Evolutionary conservation across 306 rosid species (phyloP), one percentile per base, ranked within the genome.

Genomic region (Arachis stenosperma): DNA sequence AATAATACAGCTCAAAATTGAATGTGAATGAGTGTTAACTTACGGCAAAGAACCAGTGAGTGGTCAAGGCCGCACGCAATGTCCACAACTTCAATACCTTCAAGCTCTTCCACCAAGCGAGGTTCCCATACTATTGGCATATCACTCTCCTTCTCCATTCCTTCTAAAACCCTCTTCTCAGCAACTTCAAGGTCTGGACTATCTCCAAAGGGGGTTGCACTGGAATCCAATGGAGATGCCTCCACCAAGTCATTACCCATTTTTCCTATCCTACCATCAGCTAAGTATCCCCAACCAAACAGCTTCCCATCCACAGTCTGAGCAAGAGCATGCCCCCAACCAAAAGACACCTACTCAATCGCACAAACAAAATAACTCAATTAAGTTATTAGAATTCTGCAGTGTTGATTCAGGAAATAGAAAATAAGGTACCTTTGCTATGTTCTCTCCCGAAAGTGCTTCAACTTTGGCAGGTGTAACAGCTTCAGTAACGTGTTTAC

Each of bases 251-350:
- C 76, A 74, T 73, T 80, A 55, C 89, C 89, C 75, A 79, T 74
- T 67, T 84, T 86, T 14, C 98, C 97, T 62, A 91, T 78, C 86
- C 97, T 88, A 36, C 89, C 91, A 73, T 91, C 94, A 46, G 94
- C 97, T 6, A 81, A 89, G 82, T 94, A 94, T 29, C 98, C 97
- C 98, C 98, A 94, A 5, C 91, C 97, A 79, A 86, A 94, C 70
- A 94, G 75, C 72, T 88, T 94, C 14, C 98, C 98, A 70, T 91
- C 92, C 79, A 78, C 81, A 10, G 90, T 94, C 17, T 30, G 78
- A 13, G 97, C 97, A 75, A 91, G 92, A 48, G 94, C 93, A 63
- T 94, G 97, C 55, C 98, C 98, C 97, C 98, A 94, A 69, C 98
- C 97, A 75, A 91, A 91, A 40, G 97, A 78, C 17, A 89, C 90